Percentiles rank a stretch among this genome's conserved stretches.
Conservation (phyloP, 805 yeast species). For the Zygosaccharomyces lentus region DNA sequence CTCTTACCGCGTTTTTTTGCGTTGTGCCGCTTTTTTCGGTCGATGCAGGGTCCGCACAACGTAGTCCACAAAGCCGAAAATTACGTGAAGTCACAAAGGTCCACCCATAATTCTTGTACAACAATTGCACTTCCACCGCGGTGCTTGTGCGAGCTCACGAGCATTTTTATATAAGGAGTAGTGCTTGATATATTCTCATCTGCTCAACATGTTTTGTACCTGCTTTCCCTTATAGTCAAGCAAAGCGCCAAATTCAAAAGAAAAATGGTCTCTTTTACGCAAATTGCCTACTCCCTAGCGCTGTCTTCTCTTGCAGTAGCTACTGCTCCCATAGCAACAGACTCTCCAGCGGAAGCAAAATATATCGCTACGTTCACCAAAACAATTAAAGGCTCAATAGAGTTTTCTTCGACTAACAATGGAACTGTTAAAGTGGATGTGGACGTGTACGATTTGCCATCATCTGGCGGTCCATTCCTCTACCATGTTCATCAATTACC, state of each 20-base stretch:
- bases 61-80: no score
- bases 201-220: no score
- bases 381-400: slow-evolving; percentile 48
- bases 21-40: no score
- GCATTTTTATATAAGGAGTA: no score
- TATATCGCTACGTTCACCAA: slow-evolving; percentile 51
- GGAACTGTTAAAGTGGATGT: slow-evolving; percentile 62
- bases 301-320: background rate
- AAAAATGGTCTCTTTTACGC: background rate
- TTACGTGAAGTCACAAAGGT: no score
- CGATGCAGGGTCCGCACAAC: no score
- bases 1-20: no score
- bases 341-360: slow-evolving; percentile 40
- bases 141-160: no score
- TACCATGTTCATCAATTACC: slow-evolving; percentile 63
- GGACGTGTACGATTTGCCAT: slow-evolving; percentile 66
- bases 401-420: slow-evolving; percentile 53
- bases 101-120: no score
- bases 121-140: no score
- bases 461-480: slow-evolving; percentile 59
- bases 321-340: slow-evolving; percentile 38
- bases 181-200: no score
- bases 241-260: background rate
- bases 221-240: no score
- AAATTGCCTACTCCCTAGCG: background rate